A percentile compares a stretch with the other conserved stretches of the same genome.
Conservation (phyloP, 2,329 filamentous ascomycete genomes). For the Domatiomyces globalis region DNA sequence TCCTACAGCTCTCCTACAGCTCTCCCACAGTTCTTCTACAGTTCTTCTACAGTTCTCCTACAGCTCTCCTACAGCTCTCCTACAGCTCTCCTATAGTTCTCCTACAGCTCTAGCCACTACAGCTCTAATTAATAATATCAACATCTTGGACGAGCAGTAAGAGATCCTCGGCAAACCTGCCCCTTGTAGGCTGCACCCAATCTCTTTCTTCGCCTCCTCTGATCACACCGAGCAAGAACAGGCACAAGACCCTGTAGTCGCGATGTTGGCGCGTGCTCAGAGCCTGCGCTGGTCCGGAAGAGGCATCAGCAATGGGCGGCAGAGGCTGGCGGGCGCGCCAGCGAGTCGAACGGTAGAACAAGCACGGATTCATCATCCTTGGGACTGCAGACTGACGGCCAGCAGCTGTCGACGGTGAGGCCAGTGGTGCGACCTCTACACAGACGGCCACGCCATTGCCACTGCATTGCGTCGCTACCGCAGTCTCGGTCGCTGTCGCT, state of each 20-base stretch:
- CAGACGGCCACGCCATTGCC: neutral
- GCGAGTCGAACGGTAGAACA: neutral
- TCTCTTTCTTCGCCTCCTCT: neutral
- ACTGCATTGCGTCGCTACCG: conserved; percentile 1
- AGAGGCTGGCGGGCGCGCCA: neutral
- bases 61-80: too few relatives aligned
- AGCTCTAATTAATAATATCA: neutral
- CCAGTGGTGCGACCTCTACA: neutral
- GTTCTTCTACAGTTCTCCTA: too few relatives aligned
- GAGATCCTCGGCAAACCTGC: neutral
- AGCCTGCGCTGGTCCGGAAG: conserved; percentile 11
- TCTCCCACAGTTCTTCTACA: too few relatives aligned
- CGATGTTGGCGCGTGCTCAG: conserved; percentile 8
- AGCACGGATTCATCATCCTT: neutral
- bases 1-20: too few relatives aligned
- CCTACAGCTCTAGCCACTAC: too few relatives aligned
- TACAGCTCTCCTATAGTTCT: too few relatives aligned
- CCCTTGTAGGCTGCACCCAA: neutral
- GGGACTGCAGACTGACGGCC: neutral
- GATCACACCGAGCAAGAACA: neutral
- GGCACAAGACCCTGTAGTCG: neutral
- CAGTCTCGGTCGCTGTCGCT: conserved; percentile 14
- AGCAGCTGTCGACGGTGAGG: neutral
- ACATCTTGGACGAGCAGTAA: neutral
- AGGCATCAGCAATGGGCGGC: conserved; percentile 7